Evolutionary conservation across 1,139 yeast genomes (phyloP), one percentile per base, ranked within the genome.

Genomic region (Saccharomycopsis crataegensis): DNA sequence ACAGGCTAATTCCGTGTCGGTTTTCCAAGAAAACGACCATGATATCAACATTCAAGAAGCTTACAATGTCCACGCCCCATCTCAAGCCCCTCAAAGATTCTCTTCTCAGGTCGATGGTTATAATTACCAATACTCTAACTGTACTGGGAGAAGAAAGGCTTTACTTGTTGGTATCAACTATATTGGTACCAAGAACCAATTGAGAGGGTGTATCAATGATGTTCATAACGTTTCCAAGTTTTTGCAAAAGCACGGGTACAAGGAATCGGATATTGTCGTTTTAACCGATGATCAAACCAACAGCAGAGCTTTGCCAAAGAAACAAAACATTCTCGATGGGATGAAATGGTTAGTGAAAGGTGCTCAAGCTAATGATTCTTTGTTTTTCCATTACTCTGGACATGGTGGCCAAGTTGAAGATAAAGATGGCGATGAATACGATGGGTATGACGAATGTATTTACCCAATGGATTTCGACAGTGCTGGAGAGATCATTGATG

Each of bases 371-470:
- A 88, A 90, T 63, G 95, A 93, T 72, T 80, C 88, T 32, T 70
- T 83, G 58, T 84, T 90, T 60, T 83, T 90, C 76, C 96, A 90
- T 67, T 90, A 86, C 67, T 86, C 96, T 0, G 96, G 98, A 8
- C 98, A 91, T 66, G 98, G 98, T 38, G 96, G 97, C 8, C 84
- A 83, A 62, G 82, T 87, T 8, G 72, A 75, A 56, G 97, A 91
- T 67, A 66, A 72, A 51, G 87, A 87, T 64, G 96, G 96, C 28
- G 98, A 91, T 65, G 98, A 91, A 67, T 94, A 83, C 32, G 90
- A 84, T 64, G 97, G 97, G 0, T 78, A 69, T 62, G 98, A 91
- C 67, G 96, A 90, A 65, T 89, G 87, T 46, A 86, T 91, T 57
- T 91, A 90, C 64, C 98, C 98, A 1, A 80, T 91, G 42, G 98